Evolutionary conservation across 2,329 filamentous ascomycete genomes (phyloP).

Genomic region (Massarina eburnea): DNA sequence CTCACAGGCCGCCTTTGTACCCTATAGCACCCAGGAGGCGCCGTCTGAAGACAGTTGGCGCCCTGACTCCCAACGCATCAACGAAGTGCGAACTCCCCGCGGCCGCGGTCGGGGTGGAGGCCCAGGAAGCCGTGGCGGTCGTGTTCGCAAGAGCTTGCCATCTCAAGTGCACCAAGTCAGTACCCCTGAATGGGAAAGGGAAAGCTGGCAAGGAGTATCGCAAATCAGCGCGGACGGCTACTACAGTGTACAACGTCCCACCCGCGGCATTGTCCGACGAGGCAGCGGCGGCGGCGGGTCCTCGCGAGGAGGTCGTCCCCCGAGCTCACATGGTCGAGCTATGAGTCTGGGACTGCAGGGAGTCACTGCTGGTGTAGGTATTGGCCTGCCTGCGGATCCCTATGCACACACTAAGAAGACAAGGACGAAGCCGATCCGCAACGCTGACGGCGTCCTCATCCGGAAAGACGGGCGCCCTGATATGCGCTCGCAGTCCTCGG

Average conservation of each 20-base stretch:
- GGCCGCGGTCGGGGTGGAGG: constrained; percentile 38
- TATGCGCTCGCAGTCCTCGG: constrained; percentile 55
- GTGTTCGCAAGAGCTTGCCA: constrained; percentile 43
- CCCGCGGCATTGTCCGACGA: constrained; percentile 35
- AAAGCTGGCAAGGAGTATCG: constrained; percentile 39
- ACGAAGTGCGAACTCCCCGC: constrained; percentile 34
- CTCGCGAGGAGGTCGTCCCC: constrained; percentile 23
- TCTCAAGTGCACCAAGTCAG: constrained; percentile 26
- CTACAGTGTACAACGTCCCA: constrained; percentile 31
- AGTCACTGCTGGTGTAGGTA: constrained; percentile 22
- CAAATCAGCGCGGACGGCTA: constrained; percentile 42
- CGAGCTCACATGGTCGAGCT: constrained; percentile 26
- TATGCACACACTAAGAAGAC: constrained; percentile 51
- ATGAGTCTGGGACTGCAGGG: constrained; percentile 33
- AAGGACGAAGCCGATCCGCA: constrained; percentile 53
- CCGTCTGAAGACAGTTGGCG: constrained; percentile 37
- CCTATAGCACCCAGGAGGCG: constrained; percentile 31
- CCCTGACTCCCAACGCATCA: constrained; percentile 31
- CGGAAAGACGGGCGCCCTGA: constrained; percentile 55
- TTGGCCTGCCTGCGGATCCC: constrained; percentile 30
- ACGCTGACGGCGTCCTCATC: constrained; percentile 54
- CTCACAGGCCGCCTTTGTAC: constrained; percentile 23
- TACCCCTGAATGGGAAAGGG: constrained; percentile 47
- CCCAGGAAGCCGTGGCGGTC: constrained; percentile 41
- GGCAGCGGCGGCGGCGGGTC: constrained; percentile 32